These are phyloP conservation scores for Apium graveolens DNA, from an alignment of 129 eudicot species.

Conservation along the genomic window DNA sequence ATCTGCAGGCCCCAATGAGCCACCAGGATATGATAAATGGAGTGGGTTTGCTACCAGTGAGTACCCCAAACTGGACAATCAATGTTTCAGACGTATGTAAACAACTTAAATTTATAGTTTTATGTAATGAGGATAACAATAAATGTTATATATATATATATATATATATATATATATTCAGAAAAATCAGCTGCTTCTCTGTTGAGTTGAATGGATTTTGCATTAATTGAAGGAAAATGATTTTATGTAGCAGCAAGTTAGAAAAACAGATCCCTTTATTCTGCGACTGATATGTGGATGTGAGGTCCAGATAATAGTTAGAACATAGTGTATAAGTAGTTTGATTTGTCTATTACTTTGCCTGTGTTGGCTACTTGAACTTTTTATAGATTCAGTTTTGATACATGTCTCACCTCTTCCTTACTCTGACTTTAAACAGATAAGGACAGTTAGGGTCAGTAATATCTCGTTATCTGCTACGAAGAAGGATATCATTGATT, in stretches of 20 bases:
- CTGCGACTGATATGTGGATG: background rate
- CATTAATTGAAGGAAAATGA: background rate
- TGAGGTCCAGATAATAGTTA: background rate
- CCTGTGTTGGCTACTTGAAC: background rate
- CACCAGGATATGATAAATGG: conserved; percentile 25
- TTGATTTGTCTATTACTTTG: background rate
- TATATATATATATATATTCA: no score
- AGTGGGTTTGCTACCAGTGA: conserved; percentile 12
- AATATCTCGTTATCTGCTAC: conserved; percentile 32
- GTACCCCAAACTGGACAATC: conserved; percentile 30
- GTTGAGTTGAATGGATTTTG: background rate
- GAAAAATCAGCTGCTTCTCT: background rate
- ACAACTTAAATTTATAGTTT: background rate
- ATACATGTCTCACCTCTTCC: conserved; percentile 10
- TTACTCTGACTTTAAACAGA: conserved; percentile 24
- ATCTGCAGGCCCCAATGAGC: conserved; percentile 28
- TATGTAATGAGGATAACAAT: background rate
- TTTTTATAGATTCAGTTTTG: background rate
- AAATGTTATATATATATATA: no score
- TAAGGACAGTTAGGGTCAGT: conserved; percentile 44
- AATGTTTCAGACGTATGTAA: conserved; percentile 40
- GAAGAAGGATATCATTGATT: conserved; percentile 42
- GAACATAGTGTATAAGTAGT: background rate
- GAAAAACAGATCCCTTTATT: background rate
- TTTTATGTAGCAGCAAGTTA: background rate